phyloP scores from a whole-genome alignment of 108 stramenopile genomes.

The Fragilaria crotonensis region DNA sequence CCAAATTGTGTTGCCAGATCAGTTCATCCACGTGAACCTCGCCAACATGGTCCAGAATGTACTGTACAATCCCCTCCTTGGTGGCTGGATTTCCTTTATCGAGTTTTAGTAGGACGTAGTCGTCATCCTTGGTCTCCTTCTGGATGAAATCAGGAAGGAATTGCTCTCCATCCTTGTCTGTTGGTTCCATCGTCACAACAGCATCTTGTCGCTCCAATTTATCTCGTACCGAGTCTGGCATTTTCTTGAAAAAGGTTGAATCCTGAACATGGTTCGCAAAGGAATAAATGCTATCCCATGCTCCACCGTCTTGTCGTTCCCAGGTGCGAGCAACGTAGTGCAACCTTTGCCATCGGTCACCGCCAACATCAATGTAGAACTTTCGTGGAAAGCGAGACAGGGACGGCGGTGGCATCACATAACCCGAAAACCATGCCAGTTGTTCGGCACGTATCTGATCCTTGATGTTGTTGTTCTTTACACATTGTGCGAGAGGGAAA shows the following conservation, averaged over 20 bases:
- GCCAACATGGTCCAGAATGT: not conserved
- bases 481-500: not conserved
- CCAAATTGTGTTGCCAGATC: not conserved
- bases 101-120: not conserved
- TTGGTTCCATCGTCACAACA: not conserved
- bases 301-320: not conserved
- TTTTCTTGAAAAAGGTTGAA: not conserved
- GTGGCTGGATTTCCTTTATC: not conserved
- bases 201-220: not conserved
- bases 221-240: not conserved
- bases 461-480: not conserved
- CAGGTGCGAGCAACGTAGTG: not conserved
- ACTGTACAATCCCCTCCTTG: not conserved
- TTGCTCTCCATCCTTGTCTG: not conserved
- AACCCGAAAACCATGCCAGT: not conserved
- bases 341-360: not conserved
- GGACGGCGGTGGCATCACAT: not conserved
- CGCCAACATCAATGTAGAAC: slow-evolving; percentile 3
- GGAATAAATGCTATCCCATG: not conserved
- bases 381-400: not conserved
- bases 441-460: not conserved
- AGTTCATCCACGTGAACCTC: not conserved
- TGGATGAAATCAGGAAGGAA: not conserved
- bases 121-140: not conserved
- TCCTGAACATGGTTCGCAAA: not conserved